phyloP scores from a whole-genome alignment of 495 filamentous ascomycete genomes.

The Daldinia decipiens region DNA sequence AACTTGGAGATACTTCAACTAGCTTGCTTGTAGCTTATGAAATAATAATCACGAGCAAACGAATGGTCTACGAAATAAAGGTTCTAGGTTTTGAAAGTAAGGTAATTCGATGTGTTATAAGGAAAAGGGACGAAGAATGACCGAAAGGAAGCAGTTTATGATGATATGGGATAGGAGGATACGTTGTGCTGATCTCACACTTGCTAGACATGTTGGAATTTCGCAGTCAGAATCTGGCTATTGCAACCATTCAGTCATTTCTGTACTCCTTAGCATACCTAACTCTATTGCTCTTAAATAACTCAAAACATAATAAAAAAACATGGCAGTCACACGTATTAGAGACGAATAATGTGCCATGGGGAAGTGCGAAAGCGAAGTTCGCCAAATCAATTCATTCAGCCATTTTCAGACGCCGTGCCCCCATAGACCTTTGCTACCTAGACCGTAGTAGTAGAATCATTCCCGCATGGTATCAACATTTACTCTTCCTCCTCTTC shows the following conservation, averaged over 20 bases:
- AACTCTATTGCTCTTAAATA: neutral
- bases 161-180: neutral
- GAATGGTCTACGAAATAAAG: neutral
- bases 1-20: neutral
- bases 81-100: neutral
- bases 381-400: conserved; percentile 49
- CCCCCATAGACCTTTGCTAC: conserved; percentile 48
- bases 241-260: conserved; percentile 9
- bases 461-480: conserved; percentile 42
- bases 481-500: conserved; percentile 72
- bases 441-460: conserved; percentile 45
- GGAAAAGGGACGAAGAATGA: neutral
- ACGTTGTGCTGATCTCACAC: neutral
- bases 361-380: conserved; percentile 45
- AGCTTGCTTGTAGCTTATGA: conserved; percentile 1
- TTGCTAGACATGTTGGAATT: neutral
- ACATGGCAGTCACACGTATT: conserved; percentile 7
- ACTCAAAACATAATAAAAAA: neutral
- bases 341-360: conserved; percentile 6
- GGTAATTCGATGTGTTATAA: neutral
- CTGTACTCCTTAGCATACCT: neutral
- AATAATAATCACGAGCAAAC: neutral
- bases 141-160: too few relatives aligned
- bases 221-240: neutral
- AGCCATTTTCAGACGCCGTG: conserved; percentile 51